Percentiles rank a stretch among this genome's conserved stretches.
phyloP scores from a whole-genome alignment of 1,284 basidiomycete species.

The Cutaneotrichosporon curvatum region DNA sequence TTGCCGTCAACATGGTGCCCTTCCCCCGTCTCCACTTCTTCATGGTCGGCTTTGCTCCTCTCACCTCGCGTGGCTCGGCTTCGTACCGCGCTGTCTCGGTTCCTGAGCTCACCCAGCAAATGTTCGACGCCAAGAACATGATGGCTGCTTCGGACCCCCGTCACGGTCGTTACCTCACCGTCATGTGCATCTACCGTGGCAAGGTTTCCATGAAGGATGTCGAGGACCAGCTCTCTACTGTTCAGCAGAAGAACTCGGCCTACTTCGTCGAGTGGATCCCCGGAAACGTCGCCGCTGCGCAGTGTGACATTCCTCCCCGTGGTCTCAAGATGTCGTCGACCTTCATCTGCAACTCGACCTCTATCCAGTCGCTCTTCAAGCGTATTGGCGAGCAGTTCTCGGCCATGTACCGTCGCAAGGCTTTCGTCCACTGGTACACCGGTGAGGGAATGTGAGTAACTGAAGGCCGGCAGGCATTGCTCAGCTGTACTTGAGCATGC shows the following conservation, averaged over 20 bases:
- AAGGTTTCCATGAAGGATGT: constrained; percentile 99
- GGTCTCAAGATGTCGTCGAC: constrained; percentile 94
- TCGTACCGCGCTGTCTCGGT: constrained; percentile 93
- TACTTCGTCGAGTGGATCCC: constrained; percentile 99
- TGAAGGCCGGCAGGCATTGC: too few species aligned
- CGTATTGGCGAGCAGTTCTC: constrained; percentile 96
- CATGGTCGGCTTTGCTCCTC: constrained; percentile 93
- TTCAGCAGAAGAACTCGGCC: constrained; percentile 93
- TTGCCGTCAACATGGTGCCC: constrained; percentile 98
- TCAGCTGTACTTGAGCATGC: too few species aligned
- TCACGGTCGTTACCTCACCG: constrained; percentile 66
- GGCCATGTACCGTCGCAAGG: constrained; percentile 97
- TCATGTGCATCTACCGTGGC: constrained; percentile 96
- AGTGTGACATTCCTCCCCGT: constrained; percentile 84
- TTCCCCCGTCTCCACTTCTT: constrained; percentile 99
- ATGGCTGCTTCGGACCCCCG: constrained; percentile 80
- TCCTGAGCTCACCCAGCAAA: constrained; percentile 92
- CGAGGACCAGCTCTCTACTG: constrained; percentile 95
- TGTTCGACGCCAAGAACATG: constrained; percentile 99
- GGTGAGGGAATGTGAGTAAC: constrained; percentile 98
- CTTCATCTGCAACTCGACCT: constrained; percentile 95
- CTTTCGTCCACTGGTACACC: constrained; percentile 98
- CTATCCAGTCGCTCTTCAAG: constrained; percentile 96
- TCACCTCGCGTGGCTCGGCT: constrained; percentile 86
- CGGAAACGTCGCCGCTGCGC: constrained; percentile 92